These are phyloP conservation scores for Citrus trifoliata DNA, from an alignment of 345 rosid genomes.

Conservation along the genomic window DNA sequence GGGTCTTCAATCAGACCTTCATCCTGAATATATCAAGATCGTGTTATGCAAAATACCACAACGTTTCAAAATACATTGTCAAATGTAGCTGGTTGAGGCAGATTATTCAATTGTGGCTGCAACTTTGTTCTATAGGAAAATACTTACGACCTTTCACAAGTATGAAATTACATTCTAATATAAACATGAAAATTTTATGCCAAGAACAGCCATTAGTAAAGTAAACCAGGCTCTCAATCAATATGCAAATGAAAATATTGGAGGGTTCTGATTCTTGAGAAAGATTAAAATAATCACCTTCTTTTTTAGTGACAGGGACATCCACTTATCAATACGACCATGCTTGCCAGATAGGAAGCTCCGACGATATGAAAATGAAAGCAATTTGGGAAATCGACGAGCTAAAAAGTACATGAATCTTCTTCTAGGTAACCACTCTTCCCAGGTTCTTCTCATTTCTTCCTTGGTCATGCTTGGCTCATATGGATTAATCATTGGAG, in stretches of 20 bases:
- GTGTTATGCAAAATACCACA: not conserved
- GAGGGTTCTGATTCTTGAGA: not conserved
- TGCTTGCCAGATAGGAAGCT: slow-evolving; percentile 84
- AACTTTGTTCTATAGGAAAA: not conserved
- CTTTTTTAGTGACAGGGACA: slow-evolving; percentile 63
- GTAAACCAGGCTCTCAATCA: not conserved
- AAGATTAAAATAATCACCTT: slow-evolving; percentile 41
- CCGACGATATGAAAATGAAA: slow-evolving; percentile 52
- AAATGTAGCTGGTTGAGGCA: not conserved
- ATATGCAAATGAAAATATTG: slow-evolving; percentile 7
- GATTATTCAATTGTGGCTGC: not conserved
- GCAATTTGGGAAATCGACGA: slow-evolving; percentile 62
- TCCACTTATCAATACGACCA: slow-evolving; percentile 64
- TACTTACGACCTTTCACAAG: not conserved
- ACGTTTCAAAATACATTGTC: not conserved
- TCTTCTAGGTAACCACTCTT: slow-evolving; percentile 52
- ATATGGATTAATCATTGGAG: slow-evolving; percentile 79
- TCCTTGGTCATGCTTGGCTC: slow-evolving; percentile 79
- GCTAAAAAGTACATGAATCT: slow-evolving; percentile 67
- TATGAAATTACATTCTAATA: not conserved
- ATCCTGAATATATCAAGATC: slow-evolving; percentile 54
- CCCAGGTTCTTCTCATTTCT: slow-evolving; percentile 73
- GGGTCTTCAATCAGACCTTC: slow-evolving; percentile 46
- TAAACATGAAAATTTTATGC: not conserved
- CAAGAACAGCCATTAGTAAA: not conserved